phyloP scores from a whole-genome alignment of 768 basidiomycete genomes.

The Russula sp. region DNA sequence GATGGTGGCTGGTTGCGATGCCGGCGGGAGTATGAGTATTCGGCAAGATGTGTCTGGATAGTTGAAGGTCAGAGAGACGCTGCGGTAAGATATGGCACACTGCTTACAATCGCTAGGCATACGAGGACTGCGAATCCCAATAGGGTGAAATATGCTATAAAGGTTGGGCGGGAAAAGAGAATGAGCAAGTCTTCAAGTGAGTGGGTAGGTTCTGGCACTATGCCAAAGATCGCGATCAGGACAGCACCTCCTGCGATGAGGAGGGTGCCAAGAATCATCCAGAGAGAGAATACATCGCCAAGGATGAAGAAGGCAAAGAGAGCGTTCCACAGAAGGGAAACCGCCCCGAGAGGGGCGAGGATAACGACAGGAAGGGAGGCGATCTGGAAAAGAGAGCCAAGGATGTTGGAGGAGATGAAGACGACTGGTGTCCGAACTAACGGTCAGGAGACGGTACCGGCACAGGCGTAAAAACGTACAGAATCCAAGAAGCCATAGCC shows the following conservation, averaged over 20 bases:
- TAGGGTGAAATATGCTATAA: conserved; percentile 74
- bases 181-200: conserved; percentile 76
- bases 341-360: conserved; percentile 87
- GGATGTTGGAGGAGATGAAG: conserved; percentile 82
- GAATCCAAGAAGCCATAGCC: conserved; percentile 85
- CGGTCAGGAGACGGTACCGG: neutral
- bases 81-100: neutral
- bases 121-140: conserved; percentile 52
- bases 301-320: conserved; percentile 81
- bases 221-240: conserved; percentile 85
- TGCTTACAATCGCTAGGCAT: conserved; percentile 56
- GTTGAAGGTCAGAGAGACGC: neutral
- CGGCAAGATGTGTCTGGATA: conserved; percentile 61
- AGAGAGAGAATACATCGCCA: conserved; percentile 77
- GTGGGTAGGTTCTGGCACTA: conserved; percentile 82
- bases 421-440: conserved; percentile 34
- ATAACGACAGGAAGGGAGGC: conserved; percentile 92
- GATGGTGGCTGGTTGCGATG: conserved; percentile 30
- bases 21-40: conserved; percentile 50
- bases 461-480: conserved; percentile 29
- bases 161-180: conserved; percentile 68
- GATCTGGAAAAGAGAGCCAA: conserved; percentile 87
- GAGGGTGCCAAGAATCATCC: conserved; percentile 80
- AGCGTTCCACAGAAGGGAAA: conserved; percentile 91
- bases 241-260: conserved; percentile 86